Base-by-base conservation (phyloP, 176 grass and related monocot genomes). In the Cenchrus americanus region DNA sequence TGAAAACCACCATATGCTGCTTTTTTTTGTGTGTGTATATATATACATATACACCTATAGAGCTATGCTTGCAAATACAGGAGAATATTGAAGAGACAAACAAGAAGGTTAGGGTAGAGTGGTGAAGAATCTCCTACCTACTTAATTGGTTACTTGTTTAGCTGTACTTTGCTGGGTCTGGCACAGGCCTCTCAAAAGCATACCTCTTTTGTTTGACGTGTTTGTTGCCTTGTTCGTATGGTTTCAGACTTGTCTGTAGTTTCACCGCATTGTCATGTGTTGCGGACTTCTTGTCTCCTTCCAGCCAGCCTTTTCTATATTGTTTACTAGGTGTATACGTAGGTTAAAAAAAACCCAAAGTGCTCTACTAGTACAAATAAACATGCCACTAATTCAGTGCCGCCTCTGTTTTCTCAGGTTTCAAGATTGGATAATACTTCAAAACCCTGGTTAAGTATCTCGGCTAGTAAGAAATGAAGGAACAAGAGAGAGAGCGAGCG, bases 171-270 rank as follows among this genome's bases (percentile, higher is more conserved):
- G 80, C 49, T 84, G 51, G 48, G 23, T 21, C 53, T 61, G 66
- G 34, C 80, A 73, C 80, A 78, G 80, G 86, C 54, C 52, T 83
- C 86, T 88, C 32, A 83, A 88, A 88, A 88, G 86, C 49, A 71
- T 62, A 69, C 14, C 73, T 51, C 19, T 84, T 88, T 84, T 88
- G 86, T 88, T 72, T 51, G 32, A 57, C 73, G 80, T 67, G 62
- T 66, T 88, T 88, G 86, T 79, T 79, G 57, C 66, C 10, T 83
- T 73, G 74, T 43, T 55, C 48, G 64, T 67, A 26, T 62, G 73
- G 73, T 65, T 73, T 50, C 75, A 65, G 19, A 22, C 34, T 84
- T 84, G 75, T 83, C 86, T 72, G 66, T 78, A 73, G 74, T 24
- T 72, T 47, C 41, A 26, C 47, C 76, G 74, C 65, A 21, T 49